phyloP scores from a whole-genome alignment of 2,329 filamentous ascomycete species.

The Xylariales sp. region DNA sequence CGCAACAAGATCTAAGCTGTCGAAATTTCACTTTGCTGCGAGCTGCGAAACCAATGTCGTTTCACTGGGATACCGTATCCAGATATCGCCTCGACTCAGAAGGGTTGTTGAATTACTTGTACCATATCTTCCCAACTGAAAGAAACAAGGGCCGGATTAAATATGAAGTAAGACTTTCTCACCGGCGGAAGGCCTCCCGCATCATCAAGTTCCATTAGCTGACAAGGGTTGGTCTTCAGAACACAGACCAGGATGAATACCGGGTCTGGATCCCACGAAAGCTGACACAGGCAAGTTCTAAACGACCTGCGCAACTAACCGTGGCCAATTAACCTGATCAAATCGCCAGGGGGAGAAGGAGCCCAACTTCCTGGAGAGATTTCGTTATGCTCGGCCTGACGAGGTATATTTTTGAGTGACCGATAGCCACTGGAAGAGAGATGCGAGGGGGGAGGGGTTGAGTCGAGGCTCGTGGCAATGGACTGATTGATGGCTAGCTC shows the following conservation, averaged over 20 bases:
- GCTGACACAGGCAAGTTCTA: neutral
- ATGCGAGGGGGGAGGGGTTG: neutral
- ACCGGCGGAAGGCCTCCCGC: neutral
- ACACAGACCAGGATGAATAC: neutral
- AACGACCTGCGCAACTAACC: no score
- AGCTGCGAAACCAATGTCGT: neutral
- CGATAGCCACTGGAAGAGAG: neutral
- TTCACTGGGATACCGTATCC: neutral
- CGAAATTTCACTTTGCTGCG: no score
- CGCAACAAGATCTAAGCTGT: no score
- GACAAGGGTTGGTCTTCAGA: neutral
- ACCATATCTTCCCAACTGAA: neutral
- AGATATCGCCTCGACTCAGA: constrained; percentile 1
- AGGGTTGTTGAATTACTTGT: neutral
- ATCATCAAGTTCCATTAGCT: neutral
- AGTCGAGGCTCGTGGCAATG: neutral
- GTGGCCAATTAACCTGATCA: neutral
- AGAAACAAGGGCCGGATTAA: neutral
- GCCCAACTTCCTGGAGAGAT: neutral
- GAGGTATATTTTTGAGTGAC: neutral
- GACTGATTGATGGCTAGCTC: no score
- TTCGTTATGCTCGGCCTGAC: neutral
- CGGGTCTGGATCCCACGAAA: neutral
- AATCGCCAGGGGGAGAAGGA: neutral
- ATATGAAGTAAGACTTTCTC: neutral